Conservation (phyloP, 163 green algal species). For the Chlorella variabilis region DNA sequence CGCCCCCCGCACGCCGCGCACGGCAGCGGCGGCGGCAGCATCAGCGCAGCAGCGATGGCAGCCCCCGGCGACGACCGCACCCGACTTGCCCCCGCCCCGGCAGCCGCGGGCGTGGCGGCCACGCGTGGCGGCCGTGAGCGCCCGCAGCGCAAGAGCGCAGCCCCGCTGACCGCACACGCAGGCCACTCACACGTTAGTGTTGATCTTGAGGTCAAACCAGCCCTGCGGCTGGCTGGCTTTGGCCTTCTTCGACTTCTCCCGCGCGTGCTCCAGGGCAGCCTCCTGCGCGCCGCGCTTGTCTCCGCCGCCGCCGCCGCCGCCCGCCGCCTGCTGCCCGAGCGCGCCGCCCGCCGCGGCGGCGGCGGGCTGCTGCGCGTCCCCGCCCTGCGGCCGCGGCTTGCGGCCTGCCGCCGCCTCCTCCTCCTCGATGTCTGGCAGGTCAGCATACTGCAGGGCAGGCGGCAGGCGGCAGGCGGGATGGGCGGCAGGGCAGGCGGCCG, state of each 20-base stretch:
- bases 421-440: constrained; percentile 14
- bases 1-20: background rate
- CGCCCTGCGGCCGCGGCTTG: constrained; percentile 2
- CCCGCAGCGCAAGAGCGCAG: no score
- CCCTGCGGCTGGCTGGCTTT: constrained; percentile 44
- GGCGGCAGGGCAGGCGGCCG: background rate
- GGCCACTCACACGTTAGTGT: constrained; percentile 24
- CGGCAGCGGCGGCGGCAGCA: background rate
- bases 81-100: no score
- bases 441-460: constrained; percentile 1
- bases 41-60: no score
- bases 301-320: background rate
- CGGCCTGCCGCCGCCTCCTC: background rate
- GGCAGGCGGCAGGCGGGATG: background rate
- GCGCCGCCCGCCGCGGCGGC: background rate
- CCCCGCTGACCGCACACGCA: background rate
- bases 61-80: no score
- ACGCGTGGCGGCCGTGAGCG: no score
- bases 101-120: no score
- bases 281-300: constrained; percentile 23
- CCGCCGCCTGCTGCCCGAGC: background rate
- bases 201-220: constrained; percentile 65
- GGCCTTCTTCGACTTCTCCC: constrained; percentile 55
- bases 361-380: constrained; percentile 1
- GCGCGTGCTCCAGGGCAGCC: constrained; percentile 53